Conservation (phyloP, 139 green algal species). For the Spirogloea muscicola region DNA sequence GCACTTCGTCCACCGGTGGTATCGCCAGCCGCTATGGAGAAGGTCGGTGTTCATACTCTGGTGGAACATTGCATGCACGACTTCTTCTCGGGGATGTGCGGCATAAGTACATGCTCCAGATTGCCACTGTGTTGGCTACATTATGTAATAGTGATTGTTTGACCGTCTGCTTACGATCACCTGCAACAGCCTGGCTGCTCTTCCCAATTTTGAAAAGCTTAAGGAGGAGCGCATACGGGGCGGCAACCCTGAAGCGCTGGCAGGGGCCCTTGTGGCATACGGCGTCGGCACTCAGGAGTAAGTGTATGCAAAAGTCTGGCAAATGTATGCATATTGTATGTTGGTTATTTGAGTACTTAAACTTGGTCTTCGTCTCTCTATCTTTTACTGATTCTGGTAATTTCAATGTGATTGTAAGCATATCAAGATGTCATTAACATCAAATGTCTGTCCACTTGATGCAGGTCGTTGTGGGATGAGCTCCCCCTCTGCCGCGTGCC, state of each 20-base stretch:
- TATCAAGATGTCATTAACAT: background rate
- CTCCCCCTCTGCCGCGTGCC: background rate
- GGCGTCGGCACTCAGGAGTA: constrained; percentile 18
- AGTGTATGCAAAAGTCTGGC: too few species aligned
- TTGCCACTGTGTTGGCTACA: too few species aligned
- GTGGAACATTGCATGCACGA: too few species aligned
- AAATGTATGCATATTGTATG: too few species aligned
- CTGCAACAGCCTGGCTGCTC: too few species aligned
- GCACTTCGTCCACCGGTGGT: constrained; percentile 28
- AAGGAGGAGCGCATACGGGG: background rate
- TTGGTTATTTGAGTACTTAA: background rate
- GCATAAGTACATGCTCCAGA: too few species aligned
- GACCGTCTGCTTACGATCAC: too few species aligned
- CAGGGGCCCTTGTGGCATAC: background rate
- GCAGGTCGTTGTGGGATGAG: constrained; percentile 19
- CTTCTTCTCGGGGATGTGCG: too few species aligned
- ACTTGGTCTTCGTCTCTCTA: background rate
- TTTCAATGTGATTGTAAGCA: background rate
- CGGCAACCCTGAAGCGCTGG: background rate
- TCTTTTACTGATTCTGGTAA: background rate
- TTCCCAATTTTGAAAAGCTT: too few species aligned
- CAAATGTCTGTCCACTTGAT: background rate
- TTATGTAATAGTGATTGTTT: too few species aligned
- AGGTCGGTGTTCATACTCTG: too few species aligned
- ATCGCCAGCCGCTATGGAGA: constrained; percentile 14